Base-by-base conservation (phyloP, 768 basidiomycete genomes). In the Coprinopsis strossmayeri region DNA sequence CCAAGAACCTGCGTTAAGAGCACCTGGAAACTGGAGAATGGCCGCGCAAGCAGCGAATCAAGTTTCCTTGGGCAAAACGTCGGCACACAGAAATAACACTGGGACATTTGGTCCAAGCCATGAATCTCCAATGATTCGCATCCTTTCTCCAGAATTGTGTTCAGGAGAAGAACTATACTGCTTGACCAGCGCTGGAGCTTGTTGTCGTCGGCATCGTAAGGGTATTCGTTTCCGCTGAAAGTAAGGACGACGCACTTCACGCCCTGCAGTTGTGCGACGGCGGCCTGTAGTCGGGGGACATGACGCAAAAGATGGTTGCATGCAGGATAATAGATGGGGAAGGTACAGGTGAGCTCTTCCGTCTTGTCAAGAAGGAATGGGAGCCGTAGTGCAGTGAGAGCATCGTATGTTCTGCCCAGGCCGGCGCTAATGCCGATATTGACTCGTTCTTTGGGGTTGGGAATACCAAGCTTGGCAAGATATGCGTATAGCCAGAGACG, bases 141-240 rank as follows among this genome's bases (percentile, higher is more conserved):
- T 3, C 40, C 48, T n/a, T 40, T 39, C 34, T 49, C 48, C 13
- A 49, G 26, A 23, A 49, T 42, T 20, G 48, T 42, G 28, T 49
- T 49, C 17, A 49, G 39, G 5, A 49, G 38, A 7, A 28, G 24
- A 13, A 38, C 48, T 10, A 49, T 15, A 2, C 13, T 21, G 18
- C 26, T 25, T 15, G 37, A 12, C 46, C 46, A 48, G 3, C n/a
- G 4, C 5, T 34, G 3, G 30, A 46, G 17, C 17, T 46, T 18
- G 3, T 12, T 12, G 4, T 37, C 34, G 34, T 15, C 15, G 34
- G 26, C 10, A 21, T 20, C n/a, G 15, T 37, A 35, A 20, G 45
- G 17, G 5, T 5, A 18, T 9, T 27, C 24, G 12, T 45, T n/a
- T 20, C 18, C 18, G 41, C 25, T 25, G 44, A 45, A 45, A 4